Evolutionary conservation across 371 early-diverging fungal genomes (phyloP).

Genomic region (Apophysomyces trapeziformis): DNA sequence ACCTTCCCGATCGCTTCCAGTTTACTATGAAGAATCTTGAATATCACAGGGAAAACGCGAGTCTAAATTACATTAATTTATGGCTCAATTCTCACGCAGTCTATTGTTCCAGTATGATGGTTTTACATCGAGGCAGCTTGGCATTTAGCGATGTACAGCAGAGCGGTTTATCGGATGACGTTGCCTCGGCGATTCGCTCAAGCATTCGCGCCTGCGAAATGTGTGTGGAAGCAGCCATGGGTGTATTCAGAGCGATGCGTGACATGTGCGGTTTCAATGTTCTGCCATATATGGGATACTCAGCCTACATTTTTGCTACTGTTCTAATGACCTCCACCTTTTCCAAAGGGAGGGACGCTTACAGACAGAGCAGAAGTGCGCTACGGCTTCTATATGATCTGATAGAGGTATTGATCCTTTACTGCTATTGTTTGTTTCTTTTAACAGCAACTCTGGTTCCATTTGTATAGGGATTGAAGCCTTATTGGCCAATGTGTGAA

Average conservation of each 20-base stretch:
- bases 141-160: constrained; percentile 42
- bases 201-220: constrained; percentile 39
- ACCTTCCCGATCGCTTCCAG: constrained; percentile 33
- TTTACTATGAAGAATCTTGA: constrained; percentile 30
- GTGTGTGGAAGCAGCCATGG: constrained; percentile 38
- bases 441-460: neutral
- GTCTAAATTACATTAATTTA: constrained; percentile 37
- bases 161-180: constrained; percentile 20
- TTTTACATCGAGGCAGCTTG: constrained; percentile 47
- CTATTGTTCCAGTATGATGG: constrained; percentile 42
- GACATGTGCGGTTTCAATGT: constrained; percentile 45
- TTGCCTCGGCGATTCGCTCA: constrained; percentile 28
- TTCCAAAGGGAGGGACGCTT: constrained; percentile 37
- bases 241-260: constrained; percentile 36
- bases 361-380: constrained; percentile 35
- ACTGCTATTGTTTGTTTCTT: neutral
- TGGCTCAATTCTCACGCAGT: constrained; percentile 48
- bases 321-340: constrained; percentile 52
- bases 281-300: constrained; percentile 52
- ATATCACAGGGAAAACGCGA: constrained; percentile 31
- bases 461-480: constrained; percentile 16
- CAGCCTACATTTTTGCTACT: constrained; percentile 52
- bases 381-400: constrained; percentile 26
- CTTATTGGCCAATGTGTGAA: constrained; percentile 54
- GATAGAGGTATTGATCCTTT: neutral